Evolutionary conservation across 73 alveolate genomes (phyloP).

Genomic region (Paramecium biaurelia): DNA sequence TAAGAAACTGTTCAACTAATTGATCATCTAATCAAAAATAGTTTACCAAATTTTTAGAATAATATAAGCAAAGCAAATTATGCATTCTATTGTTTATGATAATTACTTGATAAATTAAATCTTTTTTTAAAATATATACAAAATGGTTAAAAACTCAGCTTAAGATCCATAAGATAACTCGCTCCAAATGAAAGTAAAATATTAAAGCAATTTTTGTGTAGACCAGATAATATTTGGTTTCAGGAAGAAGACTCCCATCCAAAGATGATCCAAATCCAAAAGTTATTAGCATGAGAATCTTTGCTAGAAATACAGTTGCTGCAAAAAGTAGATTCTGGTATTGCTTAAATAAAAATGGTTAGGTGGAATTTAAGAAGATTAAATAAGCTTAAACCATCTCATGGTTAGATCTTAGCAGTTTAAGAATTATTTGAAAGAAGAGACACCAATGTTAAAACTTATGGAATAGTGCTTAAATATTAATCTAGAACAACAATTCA

Average conservation of each 20-base stretch:
- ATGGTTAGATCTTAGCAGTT: constrained; percentile 88
- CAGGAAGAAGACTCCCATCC: constrained; percentile 85
- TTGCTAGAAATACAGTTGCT: constrained; percentile 83
- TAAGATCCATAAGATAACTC: constrained; percentile 33
- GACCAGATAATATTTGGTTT: constrained; percentile 82
- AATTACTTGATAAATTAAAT: constrained; percentile 37
- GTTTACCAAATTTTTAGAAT: background rate
- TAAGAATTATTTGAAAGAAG: constrained; percentile 82
- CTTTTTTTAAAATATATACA: constrained; percentile 36
- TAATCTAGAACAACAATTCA: constrained; percentile 89
- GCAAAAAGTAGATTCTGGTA: constrained; percentile 95
- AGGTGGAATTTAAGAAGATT: constrained; percentile 80
- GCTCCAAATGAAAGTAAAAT: constrained; percentile 32
- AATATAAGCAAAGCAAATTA: background rate
- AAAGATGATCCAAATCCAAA: constrained; percentile 83
- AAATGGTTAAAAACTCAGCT: constrained; percentile 49
- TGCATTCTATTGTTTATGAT: constrained; percentile 22
- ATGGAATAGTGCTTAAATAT: constrained; percentile 89
- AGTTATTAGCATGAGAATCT: constrained; percentile 87
- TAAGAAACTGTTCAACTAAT: constrained; percentile 9
- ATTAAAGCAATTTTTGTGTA: background rate
- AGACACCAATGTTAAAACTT: constrained; percentile 80
- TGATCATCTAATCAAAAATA: background rate
- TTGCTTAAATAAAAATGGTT: background rate
- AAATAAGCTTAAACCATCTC: constrained; percentile 81